phyloP scores from a whole-genome alignment of 2,329 filamentous ascomycete genomes.

The Furcasterigmium sp. region DNA sequence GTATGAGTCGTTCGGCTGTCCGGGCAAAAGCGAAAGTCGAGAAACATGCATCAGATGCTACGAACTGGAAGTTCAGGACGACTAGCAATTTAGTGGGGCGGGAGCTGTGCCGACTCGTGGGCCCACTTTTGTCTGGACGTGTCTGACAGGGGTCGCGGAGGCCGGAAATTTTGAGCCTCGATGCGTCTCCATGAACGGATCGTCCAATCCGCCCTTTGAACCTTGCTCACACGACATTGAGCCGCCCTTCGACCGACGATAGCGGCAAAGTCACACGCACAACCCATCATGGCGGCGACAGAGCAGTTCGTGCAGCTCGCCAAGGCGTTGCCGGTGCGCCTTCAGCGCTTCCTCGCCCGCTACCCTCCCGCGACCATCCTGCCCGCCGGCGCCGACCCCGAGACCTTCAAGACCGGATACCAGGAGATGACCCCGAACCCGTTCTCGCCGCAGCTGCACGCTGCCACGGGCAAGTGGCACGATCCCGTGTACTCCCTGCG shows the following conservation, averaged over 20 bases:
- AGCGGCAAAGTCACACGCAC: neutral
- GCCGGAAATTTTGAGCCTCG: conserved; percentile 9
- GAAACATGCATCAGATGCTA: too few species aligned
- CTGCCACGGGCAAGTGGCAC: conserved; percentile 75
- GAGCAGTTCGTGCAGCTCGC: conserved; percentile 51
- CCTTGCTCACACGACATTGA: neutral
- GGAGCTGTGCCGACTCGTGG: too few species aligned
- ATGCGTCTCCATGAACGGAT: conserved; percentile 2
- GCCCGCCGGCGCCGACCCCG: conserved; percentile 33
- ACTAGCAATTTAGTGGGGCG: too few species aligned
- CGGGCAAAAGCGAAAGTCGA: too few species aligned
- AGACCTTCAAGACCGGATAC: conserved; percentile 41
- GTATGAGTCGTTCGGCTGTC: too few species aligned
- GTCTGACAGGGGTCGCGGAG: too few species aligned
- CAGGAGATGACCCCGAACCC: conserved; percentile 64
- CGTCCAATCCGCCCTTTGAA: neutral
- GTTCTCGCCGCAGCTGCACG: conserved; percentile 75
- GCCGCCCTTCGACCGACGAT: neutral
- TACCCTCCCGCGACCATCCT: conserved; percentile 71
- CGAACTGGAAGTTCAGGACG: too few species aligned
- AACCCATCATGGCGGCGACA: conserved; percentile 5
- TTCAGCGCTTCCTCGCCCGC: conserved; percentile 82
- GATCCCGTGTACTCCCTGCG: conserved; percentile 78
- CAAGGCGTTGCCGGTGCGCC: conserved; percentile 67
- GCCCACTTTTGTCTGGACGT: too few species aligned